Conservation (phyloP, 2,329 filamentous ascomycete species). For the Xylaria sp. region DNA sequence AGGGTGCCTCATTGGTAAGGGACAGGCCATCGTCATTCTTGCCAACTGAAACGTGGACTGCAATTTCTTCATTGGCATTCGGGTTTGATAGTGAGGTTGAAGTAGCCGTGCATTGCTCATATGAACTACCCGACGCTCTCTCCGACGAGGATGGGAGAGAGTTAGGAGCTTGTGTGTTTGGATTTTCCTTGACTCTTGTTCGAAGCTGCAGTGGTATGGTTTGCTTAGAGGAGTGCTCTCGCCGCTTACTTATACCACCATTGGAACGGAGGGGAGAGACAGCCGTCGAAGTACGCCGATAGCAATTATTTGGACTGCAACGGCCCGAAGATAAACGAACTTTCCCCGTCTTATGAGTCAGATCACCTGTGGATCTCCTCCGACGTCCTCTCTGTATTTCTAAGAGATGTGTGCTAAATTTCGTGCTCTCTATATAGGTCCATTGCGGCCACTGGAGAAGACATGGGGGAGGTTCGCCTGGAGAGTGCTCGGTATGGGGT, state of each 20-base stretch:
- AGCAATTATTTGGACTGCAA: background rate
- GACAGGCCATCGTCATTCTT: too few relatives aligned
- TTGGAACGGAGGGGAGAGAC: background rate
- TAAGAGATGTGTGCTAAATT: background rate
- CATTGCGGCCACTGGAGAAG: background rate
- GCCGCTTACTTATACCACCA: conserved; percentile 11
- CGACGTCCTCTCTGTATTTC: background rate
- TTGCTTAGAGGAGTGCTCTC: background rate
- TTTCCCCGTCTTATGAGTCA: background rate
- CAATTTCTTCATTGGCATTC: conserved; percentile 9
- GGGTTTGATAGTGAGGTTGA: background rate
- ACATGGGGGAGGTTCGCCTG: background rate
- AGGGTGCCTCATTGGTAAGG: background rate
- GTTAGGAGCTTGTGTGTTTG: background rate
- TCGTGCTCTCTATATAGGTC: background rate
- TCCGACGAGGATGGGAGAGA: background rate
- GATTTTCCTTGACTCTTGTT: background rate
- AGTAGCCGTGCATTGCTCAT: conserved; percentile 14
- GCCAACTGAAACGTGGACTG: background rate
- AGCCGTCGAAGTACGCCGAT: background rate
- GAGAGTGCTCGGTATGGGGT: background rate
- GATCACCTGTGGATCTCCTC: background rate
- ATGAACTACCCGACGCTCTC: background rate
- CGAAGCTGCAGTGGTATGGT: background rate
- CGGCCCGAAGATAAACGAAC: background rate